A percentile compares a stretch with the other conserved stretches of the same genome.
phyloP scores from a whole-genome alignment of 2,329 filamentous ascomycete genomes.

The Polytolypa hystricis region DNA sequence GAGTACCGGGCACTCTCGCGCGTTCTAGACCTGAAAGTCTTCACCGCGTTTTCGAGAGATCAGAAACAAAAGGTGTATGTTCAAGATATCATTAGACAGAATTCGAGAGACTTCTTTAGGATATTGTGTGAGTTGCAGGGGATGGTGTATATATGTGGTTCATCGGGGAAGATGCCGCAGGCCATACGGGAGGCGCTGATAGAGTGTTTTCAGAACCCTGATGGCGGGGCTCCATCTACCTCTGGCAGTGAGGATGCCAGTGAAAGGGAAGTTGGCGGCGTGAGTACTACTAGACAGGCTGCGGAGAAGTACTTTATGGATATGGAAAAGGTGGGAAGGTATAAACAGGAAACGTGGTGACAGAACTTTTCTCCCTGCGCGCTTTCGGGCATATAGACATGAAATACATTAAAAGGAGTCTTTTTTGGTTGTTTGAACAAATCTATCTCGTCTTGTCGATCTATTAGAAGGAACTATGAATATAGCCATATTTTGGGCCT shows the following conservation, averaged over 20 bases:
- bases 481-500: too few relatives aligned
- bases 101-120: slow-evolving; percentile 39
- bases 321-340: slow-evolving; percentile 53
- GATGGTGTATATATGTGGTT: slow-evolving; percentile 42
- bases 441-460: too few relatives aligned
- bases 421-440: too few relatives aligned
- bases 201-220: slow-evolving; percentile 44
- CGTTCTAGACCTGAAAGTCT: slow-evolving; percentile 40
- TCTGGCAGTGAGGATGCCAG: background rate
- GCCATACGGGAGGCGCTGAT: slow-evolving; percentile 55
- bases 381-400: too few relatives aligned
- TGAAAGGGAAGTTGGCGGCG: slow-evolving; percentile 11
- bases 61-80: slow-evolving; percentile 56
- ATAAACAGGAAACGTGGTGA: slow-evolving; percentile 61
- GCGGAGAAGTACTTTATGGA: slow-evolving; percentile 45
- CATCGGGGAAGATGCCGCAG: slow-evolving; percentile 60
- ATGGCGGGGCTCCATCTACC: slow-evolving; percentile 38
- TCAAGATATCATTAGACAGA: slow-evolving; percentile 49
- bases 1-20: slow-evolving; percentile 54
- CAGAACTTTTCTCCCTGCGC: too few relatives aligned
- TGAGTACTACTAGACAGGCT: slow-evolving; percentile 32
- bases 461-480: too few relatives aligned
- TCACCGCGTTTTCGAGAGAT: slow-evolving; percentile 61
- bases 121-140: slow-evolving; percentile 42
- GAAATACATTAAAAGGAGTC: too few relatives aligned